Conservation (phyloP, 148 eudicot genomes). For the Cornus florida region DNA sequence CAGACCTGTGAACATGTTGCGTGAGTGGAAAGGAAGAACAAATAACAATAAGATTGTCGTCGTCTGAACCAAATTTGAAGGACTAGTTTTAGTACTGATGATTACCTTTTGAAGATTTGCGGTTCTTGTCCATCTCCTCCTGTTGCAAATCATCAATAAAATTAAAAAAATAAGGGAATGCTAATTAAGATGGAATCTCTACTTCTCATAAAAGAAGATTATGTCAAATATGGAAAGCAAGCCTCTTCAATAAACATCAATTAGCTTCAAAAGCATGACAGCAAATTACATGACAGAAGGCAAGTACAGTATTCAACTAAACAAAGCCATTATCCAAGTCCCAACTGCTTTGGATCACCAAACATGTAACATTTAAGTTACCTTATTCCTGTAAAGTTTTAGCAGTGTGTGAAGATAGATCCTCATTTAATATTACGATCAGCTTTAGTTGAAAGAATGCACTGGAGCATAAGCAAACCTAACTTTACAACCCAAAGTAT, state of each 20-base stretch:
- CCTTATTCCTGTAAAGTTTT: not conserved
- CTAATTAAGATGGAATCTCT: not conserved
- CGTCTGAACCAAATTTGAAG: not conserved
- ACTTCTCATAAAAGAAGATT: not conserved
- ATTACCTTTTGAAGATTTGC: constrained; percentile 67
- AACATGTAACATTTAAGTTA: not conserved
- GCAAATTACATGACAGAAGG: not conserved
- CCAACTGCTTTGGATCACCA: not conserved
- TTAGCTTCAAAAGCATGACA: not conserved
- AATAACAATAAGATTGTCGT: not conserved
- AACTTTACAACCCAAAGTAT: not conserved
- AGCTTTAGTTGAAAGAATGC: not conserved
- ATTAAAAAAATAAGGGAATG: not conserved
- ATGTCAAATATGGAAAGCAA: not conserved
- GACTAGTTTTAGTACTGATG: not conserved
- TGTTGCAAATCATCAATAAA: constrained; percentile 37
- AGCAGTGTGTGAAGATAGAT: not conserved
- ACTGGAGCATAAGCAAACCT: not conserved
- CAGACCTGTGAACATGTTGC: constrained; percentile 39
- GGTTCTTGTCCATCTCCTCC: constrained; percentile 86
- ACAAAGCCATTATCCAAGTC: not conserved
- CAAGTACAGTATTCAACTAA: not conserved
- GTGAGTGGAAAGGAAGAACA: not conserved
- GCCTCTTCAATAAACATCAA: not conserved
- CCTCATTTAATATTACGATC: not conserved